Evolutionary conservation across 108 stramenopile genomes (phyloP).

Genomic region (Cyclotella cryptica): DNA sequence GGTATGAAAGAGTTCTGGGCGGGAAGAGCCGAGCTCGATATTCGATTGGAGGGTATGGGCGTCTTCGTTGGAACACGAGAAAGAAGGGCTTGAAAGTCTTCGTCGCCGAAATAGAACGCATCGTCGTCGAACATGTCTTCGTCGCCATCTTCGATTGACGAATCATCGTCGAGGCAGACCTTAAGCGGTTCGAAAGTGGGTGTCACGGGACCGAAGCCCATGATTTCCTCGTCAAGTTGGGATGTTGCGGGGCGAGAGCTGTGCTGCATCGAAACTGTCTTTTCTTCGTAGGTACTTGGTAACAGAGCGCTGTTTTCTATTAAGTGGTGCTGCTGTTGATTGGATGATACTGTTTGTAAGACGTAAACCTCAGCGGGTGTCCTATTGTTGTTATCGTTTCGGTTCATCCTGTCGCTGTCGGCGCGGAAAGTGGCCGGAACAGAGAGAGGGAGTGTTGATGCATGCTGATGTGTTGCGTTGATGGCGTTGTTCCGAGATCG

Average conservation of each 20-base stretch:
- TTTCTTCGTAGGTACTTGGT: neutral
- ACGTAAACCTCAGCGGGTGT: neutral
- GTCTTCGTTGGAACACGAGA: conserved; percentile 34
- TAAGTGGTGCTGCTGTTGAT: neutral
- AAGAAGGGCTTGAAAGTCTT: conserved; percentile 49
- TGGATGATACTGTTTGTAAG: neutral
- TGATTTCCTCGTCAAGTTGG: neutral
- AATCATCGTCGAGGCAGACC: conserved; percentile 53
- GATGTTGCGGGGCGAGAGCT: neutral
- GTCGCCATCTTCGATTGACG: conserved; percentile 52
- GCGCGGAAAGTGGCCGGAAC: neutral
- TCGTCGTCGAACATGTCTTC: conserved; percentile 59
- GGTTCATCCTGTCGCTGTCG: neutral
- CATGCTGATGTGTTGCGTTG: conserved; percentile 1
- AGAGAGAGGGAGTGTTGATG: neutral
- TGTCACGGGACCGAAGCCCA: conserved; percentile 10
- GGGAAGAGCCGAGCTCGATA: conserved; percentile 1
- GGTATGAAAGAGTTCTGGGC: conserved; percentile 18
- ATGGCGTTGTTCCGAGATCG: conserved; percentile 14
- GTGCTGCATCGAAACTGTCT: too few relatives aligned
- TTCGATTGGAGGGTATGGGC: neutral
- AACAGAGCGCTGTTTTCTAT: neutral
- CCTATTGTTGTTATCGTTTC: neutral
- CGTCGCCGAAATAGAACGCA: conserved; percentile 56
- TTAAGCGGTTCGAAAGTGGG: conserved; percentile 49